These are phyloP conservation scores for Suillus brevipes DNA, from an alignment of 768 basidiomycete species.

Conservation along the genomic window DNA sequence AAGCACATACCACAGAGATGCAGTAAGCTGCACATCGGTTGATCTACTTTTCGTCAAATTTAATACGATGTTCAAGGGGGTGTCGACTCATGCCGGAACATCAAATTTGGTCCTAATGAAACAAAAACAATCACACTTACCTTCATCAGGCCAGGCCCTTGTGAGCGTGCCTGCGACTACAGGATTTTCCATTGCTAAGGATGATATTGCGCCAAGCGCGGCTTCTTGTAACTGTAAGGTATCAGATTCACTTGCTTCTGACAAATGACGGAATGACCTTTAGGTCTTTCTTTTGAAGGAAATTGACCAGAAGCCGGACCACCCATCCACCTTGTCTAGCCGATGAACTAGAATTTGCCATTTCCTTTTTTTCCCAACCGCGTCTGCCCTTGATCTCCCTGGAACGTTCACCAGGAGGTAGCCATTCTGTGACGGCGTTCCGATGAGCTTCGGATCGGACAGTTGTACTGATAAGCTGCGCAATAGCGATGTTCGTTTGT, in stretches of 20 bases:
- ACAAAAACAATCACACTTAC: constrained; percentile 29
- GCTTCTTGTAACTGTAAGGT: constrained; percentile 61
- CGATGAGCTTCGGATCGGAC: constrained; percentile 54
- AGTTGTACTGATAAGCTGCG: constrained; percentile 56
- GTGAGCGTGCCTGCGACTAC: constrained; percentile 50
- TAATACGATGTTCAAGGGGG: constrained; percentile 43
- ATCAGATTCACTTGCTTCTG: neutral
- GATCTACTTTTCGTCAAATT: constrained; percentile 57
- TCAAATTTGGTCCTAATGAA: constrained; percentile 10
- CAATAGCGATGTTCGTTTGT: constrained; percentile 49
- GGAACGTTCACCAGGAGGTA: constrained; percentile 55
- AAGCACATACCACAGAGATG: constrained; percentile 60
- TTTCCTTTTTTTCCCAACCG: constrained; percentile 71
- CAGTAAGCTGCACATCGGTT: constrained; percentile 65
- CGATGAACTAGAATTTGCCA: constrained; percentile 38
- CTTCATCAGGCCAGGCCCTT: constrained; percentile 43
- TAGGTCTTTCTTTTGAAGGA: constrained; percentile 51
- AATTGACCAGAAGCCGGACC: constrained; percentile 46
- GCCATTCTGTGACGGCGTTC: constrained; percentile 56
- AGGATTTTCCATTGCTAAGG: constrained; percentile 64
- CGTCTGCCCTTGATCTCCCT: constrained; percentile 58
- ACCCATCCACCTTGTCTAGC: constrained; percentile 60
- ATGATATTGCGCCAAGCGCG: constrained; percentile 60
- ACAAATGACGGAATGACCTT: constrained; percentile 43
- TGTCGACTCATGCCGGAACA: constrained; percentile 8